These are phyloP conservation scores for Nevesoporus exiguus DNA, from an alignment of 768 basidiomycete genomes.

Conservation along the genomic window DNA sequence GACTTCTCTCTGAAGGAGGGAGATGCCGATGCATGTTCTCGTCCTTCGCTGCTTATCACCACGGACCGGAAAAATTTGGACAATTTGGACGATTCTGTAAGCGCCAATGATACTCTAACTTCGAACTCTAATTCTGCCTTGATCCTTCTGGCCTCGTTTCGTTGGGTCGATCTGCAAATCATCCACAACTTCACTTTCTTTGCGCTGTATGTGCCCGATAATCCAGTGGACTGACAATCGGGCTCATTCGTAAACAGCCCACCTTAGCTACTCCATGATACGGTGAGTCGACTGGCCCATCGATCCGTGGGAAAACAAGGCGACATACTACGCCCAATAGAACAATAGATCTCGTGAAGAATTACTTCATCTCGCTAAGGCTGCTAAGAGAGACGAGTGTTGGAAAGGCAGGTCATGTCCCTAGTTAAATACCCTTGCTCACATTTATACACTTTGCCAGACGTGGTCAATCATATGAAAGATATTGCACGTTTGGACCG, in stretches of 20 bases:
- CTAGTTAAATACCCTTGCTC: not conserved
- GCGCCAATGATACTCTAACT: not conserved
- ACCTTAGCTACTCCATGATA: not conserved
- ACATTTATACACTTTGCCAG: not conserved
- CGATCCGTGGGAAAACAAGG: not conserved
- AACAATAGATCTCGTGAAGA: not conserved
- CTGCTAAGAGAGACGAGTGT: not conserved
- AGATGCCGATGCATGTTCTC: not conserved
- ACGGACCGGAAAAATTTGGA: not conserved
- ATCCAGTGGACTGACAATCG: not conserved
- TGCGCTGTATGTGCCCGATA: not conserved
- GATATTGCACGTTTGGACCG: not conserved
- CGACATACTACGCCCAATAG: too few relatives aligned
- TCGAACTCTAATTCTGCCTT: not conserved
- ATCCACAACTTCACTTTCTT: not conserved
- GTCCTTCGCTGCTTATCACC: not conserved
- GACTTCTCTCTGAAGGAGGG: not conserved
- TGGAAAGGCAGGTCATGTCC: not conserved
- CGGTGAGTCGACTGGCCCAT: not conserved
- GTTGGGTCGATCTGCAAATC: not conserved
- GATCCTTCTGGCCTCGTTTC: not conserved
- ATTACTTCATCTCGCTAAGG: not conserved
- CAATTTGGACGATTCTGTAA: not conserved
- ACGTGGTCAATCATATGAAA: not conserved
- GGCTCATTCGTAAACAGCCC: not conserved